These are phyloP conservation scores for Blepharisma undulans DNA, from an alignment of 169 alveolate genomes.

Conservation along the genomic window DNA sequence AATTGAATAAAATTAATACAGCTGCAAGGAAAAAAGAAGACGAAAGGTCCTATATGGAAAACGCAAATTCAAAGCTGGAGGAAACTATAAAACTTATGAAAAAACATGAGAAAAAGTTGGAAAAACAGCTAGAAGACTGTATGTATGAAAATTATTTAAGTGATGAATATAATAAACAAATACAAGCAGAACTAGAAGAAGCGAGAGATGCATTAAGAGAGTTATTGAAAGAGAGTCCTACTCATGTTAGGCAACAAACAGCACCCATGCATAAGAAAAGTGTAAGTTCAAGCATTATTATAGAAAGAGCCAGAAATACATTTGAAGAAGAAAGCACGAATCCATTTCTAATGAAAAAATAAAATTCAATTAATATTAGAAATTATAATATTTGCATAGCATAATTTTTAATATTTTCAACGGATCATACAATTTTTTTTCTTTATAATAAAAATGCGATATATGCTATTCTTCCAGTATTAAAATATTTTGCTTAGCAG, in stretches of 20 bases:
- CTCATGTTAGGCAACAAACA: neutral
- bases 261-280: neutral
- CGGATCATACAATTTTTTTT: too few species aligned
- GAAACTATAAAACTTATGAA: neutral
- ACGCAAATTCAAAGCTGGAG: neutral
- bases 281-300: neutral
- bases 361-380: neutral
- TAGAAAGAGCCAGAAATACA: neutral
- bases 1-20: neutral
- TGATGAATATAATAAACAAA: neutral
- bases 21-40: neutral
- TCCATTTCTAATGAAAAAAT: neutral
- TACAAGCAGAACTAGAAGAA: neutral
- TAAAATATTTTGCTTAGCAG: neutral
- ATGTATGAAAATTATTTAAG: constrained; percentile 5
- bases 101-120: neutral
- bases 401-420: too few species aligned
- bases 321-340: neutral
- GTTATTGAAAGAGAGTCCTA: neutral
- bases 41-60: neutral
- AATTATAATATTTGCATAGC: too few species aligned
- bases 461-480: neutral
- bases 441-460: neutral
- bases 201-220: neutral
- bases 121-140: constrained; percentile 18